Conservation (phyloP, 1,139 yeast species). For the Candida gigantensis region DNA sequence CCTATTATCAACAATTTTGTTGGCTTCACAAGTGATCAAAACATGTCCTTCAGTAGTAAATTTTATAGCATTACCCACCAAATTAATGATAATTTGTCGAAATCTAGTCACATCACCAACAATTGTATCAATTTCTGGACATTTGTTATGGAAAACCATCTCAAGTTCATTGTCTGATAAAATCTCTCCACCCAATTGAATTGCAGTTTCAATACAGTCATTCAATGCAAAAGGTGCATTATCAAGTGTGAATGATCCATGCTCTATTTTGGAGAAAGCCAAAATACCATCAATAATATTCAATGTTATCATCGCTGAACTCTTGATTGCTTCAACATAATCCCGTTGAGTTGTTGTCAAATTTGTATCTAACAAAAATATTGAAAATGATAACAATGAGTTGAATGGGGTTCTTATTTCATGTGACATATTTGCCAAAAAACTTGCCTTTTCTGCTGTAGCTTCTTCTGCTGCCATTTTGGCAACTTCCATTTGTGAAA, state of each 20-base stretch:
- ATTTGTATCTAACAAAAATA: constrained; percentile 52
- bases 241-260: constrained; percentile 51
- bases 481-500: constrained; percentile 53
- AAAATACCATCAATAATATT: constrained; percentile 59
- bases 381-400: constrained; percentile 55
- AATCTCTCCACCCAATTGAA: constrained; percentile 55
- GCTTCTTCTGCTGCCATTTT: constrained; percentile 61
- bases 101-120: constrained; percentile 55
- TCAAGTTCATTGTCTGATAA: constrained; percentile 49
- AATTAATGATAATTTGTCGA: constrained; percentile 54
- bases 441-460: constrained; percentile 58
- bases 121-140: constrained; percentile 44
- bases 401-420: constrained; percentile 62
- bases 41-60: constrained; percentile 53
- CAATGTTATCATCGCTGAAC: constrained; percentile 54
- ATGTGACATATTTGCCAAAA: constrained; percentile 62
- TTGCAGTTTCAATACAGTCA: constrained; percentile 54
- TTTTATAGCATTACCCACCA: constrained; percentile 60
- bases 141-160: constrained; percentile 47
- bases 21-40: constrained; percentile 38
- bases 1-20: constrained; percentile 30
- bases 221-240: constrained; percentile 50
- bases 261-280: constrained; percentile 59
- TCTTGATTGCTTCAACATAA: constrained; percentile 55
- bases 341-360: constrained; percentile 50